phyloP scores from a whole-genome alignment of 495 filamentous ascomycete genomes.

The Hamigera avellanea region DNA sequence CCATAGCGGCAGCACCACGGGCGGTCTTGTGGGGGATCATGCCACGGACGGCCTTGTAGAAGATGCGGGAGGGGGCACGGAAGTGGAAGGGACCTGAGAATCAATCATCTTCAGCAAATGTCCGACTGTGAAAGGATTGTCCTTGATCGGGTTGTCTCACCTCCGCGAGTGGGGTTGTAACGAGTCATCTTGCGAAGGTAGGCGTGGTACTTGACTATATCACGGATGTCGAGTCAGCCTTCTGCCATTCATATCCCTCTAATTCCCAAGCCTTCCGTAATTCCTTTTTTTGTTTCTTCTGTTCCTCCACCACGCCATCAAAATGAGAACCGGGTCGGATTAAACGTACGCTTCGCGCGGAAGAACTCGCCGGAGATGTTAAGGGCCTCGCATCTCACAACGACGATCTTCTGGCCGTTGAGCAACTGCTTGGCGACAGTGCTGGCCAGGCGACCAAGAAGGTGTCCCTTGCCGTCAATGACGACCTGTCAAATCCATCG shows the following conservation, averaged over 20 bases:
- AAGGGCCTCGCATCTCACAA: conserved; percentile 95
- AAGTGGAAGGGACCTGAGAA: conserved; percentile 90
- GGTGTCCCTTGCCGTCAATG: conserved; percentile 99
- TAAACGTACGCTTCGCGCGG: conserved; percentile 93
- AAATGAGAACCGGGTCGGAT: conserved; percentile 10
- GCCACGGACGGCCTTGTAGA: conserved; percentile 99
- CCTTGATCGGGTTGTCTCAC: conserved; percentile 37
- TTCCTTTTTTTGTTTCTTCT: conserved; percentile 3
- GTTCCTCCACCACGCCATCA: conserved; percentile 4
- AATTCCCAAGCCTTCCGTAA: conserved; percentile 1
- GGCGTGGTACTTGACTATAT: conserved; percentile 96
- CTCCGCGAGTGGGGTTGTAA: conserved; percentile 97
- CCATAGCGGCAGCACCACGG: conserved; percentile 88
- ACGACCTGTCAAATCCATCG: conserved; percentile 56
- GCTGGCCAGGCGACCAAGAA: conserved; percentile 96
- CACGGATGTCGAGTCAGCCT: conserved; percentile 23
- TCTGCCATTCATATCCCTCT: conserved; percentile 3
- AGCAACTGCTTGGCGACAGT: conserved; percentile 99
- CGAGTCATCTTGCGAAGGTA: conserved; percentile 99
- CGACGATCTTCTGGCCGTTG: conserved; percentile 97
- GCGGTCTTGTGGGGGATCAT: conserved; percentile 99
- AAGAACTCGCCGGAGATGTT: conserved; percentile 99
- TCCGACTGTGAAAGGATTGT: conserved; percentile 1
- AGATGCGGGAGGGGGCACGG: conserved; percentile 95
- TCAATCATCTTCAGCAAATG: conserved; percentile 23